phyloP scores from a whole-genome alignment of 257 asterid species.

The Lavandula angustifolia region DNA sequence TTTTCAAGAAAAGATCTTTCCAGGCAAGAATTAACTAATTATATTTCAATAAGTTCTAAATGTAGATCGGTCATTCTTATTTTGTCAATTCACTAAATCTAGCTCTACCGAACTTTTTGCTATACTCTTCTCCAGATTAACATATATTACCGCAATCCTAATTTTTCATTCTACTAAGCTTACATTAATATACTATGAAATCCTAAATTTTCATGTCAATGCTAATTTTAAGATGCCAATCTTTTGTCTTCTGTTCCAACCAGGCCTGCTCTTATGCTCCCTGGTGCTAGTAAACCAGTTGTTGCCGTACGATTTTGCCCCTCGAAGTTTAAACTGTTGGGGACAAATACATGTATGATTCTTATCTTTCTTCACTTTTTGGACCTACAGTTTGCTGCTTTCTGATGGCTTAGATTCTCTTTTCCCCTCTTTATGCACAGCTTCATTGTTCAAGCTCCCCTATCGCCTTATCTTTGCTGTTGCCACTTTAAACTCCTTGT shows the following conservation, averaged over 20 bases:
- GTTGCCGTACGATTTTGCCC: slow-evolving; percentile 99
- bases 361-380: slow-evolving; percentile 23
- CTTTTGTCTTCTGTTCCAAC: slow-evolving; percentile 29
- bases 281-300: slow-evolving; percentile 94
- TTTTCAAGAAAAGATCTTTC: slow-evolving; percentile 89
- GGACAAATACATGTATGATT: slow-evolving; percentile 60
- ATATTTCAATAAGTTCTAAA: slow-evolving; percentile 18
- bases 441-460: slow-evolving; percentile 75
- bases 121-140: too few relatives aligned
- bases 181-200: too few relatives aligned
- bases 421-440: slow-evolving; percentile 43
- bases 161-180: too few relatives aligned
- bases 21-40: slow-evolving; percentile 57
- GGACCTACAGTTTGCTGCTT: slow-evolving; percentile 10
- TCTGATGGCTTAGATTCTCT: slow-evolving; percentile 24
- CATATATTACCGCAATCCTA: too few relatives aligned
- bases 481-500: slow-evolving; percentile 88
- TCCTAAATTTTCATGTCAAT: slow-evolving; percentile 18
- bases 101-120: neutral
- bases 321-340: slow-evolving; percentile 54
- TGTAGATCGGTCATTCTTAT: neutral
- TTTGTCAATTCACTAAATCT: neutral
- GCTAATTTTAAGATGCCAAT: neutral
- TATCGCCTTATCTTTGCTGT: slow-evolving; percentile 92
- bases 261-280: slow-evolving; percentile 98